These are phyloP conservation scores for Tulasnella calospora DNA, from an alignment of 768 basidiomycete genomes.

Conservation along the genomic window DNA sequence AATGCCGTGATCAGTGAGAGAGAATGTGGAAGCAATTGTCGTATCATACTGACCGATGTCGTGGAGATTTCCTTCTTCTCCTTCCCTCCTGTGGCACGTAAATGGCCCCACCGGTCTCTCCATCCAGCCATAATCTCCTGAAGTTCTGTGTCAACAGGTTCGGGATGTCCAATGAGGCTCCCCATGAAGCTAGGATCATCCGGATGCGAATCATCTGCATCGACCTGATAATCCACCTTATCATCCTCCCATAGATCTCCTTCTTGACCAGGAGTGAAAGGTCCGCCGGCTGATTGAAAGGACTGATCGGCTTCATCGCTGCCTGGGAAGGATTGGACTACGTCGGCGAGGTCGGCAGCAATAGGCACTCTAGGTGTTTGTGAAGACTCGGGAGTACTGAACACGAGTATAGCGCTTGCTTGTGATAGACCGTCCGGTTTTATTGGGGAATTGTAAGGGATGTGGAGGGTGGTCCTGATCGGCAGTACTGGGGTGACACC, in stretches of 20 bases:
- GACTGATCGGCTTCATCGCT: background rate
- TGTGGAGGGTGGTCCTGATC: background rate
- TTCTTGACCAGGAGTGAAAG: background rate
- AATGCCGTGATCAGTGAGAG: background rate
- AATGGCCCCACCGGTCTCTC: slow-evolving; percentile 24
- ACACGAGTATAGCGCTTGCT: slow-evolving; percentile 5
- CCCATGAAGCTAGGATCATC: background rate
- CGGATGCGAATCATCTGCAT: background rate
- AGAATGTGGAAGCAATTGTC: background rate
- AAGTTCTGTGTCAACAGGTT: background rate
- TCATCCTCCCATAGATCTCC: background rate
- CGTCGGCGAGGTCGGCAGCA: background rate
- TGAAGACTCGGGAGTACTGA: background rate
- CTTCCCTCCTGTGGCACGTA: background rate
- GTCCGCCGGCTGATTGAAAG: background rate
- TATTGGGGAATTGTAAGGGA: slow-evolving; percentile 1
- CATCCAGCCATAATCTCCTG: slow-evolving; percentile 22
- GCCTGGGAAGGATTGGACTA: background rate
- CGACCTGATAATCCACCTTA: slow-evolving; percentile 18
- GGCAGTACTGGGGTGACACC: background rate
- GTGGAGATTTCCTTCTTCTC: background rate
- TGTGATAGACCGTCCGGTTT: slow-evolving; percentile 9
- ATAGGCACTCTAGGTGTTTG: background rate
- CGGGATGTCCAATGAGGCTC: background rate
- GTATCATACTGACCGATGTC: background rate